These are phyloP conservation scores for Diaporthe sp. DNA, from an alignment of 2,329 filamentous ascomycete species.

Conservation along the genomic window DNA sequence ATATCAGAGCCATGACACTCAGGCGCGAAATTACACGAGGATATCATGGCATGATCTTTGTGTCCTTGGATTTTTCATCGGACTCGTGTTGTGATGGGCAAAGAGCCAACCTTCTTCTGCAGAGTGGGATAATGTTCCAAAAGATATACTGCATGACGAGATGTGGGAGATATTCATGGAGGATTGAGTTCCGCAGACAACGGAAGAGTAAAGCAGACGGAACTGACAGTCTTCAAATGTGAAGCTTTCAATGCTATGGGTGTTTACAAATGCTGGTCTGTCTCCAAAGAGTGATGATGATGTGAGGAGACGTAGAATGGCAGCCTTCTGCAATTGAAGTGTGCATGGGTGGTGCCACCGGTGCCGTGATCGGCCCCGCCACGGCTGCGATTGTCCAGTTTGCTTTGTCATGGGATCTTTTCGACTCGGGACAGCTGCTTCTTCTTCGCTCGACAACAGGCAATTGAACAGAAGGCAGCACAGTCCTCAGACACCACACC, in stretches of 20 bases:
- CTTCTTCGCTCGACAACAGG: not conserved
- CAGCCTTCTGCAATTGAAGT: not conserved
- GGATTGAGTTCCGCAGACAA: not conserved
- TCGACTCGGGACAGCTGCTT: not conserved
- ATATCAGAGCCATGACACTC: no score
- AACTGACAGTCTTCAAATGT: no score
- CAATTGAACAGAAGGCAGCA: not conserved
- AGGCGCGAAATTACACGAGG: no score
- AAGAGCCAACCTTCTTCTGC: not conserved
- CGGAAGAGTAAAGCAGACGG: no score
- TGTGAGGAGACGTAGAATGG: no score
- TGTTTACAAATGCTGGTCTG: no score
- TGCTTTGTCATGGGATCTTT: constrained; percentile 21
- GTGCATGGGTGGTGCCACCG: constrained; percentile 12
- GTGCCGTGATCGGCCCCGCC: constrained; percentile 28
- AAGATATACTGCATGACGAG: not conserved
- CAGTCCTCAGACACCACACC: not conserved
- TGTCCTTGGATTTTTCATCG: not conserved
- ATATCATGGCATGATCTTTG: not conserved
- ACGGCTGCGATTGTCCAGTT: not conserved
- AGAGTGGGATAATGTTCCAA: not conserved
- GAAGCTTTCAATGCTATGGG: not conserved
- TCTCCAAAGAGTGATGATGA: no score
- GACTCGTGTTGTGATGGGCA: not conserved
- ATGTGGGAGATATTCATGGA: not conserved